Conservation (phyloP, 2,329 filamentous ascomycete genomes). For the Fusarium falciforme region DNA sequence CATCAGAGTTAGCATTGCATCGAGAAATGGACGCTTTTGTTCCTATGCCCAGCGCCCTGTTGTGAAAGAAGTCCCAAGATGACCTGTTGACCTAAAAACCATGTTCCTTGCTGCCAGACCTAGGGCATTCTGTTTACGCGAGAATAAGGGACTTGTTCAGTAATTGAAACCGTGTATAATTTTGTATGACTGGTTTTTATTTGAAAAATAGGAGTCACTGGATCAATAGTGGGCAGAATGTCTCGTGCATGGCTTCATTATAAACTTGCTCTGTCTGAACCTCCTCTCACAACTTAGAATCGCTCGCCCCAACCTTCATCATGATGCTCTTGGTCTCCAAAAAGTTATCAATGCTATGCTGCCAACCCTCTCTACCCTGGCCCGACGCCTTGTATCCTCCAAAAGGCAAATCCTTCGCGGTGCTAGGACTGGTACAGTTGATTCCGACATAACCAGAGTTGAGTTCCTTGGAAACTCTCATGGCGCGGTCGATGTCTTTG, state of each 20-base stretch:
- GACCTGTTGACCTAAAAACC: rapidly evolving
- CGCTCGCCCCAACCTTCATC: conserved; percentile 26
- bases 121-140: not conserved
- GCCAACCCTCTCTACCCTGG: conserved; percentile 20
- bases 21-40: not conserved
- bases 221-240: not conserved
- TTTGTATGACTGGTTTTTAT: not conserved
- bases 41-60: not conserved
- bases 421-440: conserved; percentile 53
- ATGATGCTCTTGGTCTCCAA: conserved; percentile 37
- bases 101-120: not conserved
- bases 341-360: conserved; percentile 35
- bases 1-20: not conserved
- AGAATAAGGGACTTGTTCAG: rapidly evolving
- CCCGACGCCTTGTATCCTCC: conserved; percentile 33
- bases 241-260: not conserved
- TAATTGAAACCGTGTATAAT: rapidly evolving
- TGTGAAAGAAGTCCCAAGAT: not conserved
- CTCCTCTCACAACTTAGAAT: conserved; percentile 12
- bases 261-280: not conserved
- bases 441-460: conserved; percentile 72
- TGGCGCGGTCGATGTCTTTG: conserved; percentile 59
- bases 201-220: not conserved
- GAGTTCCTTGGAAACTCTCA: conserved; percentile 61
- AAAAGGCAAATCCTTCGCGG: conserved; percentile 23